These are phyloP conservation scores for Pseudoscleropodium purum DNA, from an alignment of 225 moss, liverwort and hornwort genomes.

Conservation along the genomic window DNA sequence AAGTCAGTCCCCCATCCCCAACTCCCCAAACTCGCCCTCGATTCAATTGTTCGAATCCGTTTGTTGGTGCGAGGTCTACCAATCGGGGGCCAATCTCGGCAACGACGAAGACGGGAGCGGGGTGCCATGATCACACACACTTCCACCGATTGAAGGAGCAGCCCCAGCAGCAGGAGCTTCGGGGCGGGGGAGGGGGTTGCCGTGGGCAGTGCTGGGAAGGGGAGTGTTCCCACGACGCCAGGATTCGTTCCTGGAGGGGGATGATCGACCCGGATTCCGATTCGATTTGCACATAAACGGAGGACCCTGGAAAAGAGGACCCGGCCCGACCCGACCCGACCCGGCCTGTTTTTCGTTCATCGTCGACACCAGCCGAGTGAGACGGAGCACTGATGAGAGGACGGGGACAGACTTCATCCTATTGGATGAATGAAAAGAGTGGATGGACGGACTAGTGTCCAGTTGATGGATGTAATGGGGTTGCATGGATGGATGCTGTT, in stretches of 20 bases:
- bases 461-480: background rate
- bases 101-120: background rate
- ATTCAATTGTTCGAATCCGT: background rate
- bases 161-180: background rate
- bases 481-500: background rate
- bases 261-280: slow-evolving; percentile 9
- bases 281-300: slow-evolving; percentile 12
- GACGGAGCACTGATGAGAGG: background rate
- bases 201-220: background rate
- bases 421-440: background rate
- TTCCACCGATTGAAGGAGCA: background rate
- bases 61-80: background rate
- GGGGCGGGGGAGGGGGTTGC: background rate
- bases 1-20: background rate
- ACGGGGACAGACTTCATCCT: too few species aligned
- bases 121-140: background rate
- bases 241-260: background rate
- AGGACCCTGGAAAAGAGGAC: background rate
- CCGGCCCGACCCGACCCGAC: background rate
- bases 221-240: background rate
- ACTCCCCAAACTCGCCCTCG: background rate
- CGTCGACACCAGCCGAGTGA: background rate
- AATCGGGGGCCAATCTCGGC: background rate
- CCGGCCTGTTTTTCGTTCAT: background rate
- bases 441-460: background rate